Conservation (phyloP, 768 basidiomycete species). For the Porphyrellus cyaneotinctus region DNA sequence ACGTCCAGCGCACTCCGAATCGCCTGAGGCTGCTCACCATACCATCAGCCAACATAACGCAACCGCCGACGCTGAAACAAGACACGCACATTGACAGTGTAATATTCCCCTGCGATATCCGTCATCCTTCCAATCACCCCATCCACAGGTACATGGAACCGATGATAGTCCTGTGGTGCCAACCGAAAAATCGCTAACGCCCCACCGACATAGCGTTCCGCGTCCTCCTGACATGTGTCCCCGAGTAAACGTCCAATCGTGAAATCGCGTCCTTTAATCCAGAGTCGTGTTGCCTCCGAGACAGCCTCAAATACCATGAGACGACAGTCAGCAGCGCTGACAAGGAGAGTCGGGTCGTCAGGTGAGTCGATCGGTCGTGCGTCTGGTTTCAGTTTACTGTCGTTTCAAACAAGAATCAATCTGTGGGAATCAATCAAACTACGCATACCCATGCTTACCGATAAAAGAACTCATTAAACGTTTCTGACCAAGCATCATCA, state of each 20-base stretch:
- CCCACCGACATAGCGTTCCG: conserved; percentile 71
- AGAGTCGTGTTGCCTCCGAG: conserved; percentile 78
- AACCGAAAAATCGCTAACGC: conserved; percentile 86
- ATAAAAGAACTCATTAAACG: conserved; percentile 93
- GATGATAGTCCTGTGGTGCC: conserved; percentile 94
- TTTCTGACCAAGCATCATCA: conserved; percentile 44
- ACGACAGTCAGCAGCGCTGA: conserved; percentile 94
- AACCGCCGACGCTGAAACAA: neutral
- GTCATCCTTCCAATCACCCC: conserved; percentile 81
- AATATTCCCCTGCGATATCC: conserved; percentile 87
- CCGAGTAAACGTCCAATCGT: conserved; percentile 77
- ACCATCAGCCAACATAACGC: neutral
- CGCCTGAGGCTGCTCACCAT: conserved; percentile 70
- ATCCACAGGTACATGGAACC: conserved; percentile 86
- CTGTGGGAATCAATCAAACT: neutral
- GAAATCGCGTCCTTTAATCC: conserved; percentile 98
- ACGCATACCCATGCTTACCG: conserved; percentile 36
- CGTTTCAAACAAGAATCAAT: conserved; percentile 4
- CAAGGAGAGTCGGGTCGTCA: conserved; percentile 71
- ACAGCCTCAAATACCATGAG: conserved; percentile 91
- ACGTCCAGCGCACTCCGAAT: conserved; percentile 88
- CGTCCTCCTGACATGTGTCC: conserved; percentile 65
- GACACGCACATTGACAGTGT: conserved; percentile 85
- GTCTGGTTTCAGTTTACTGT: conserved; percentile 77
- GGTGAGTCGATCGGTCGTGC: conserved; percentile 74